Percentiles rank a stretch among this genome's conserved stretches.
Conservation (phyloP, 2,329 filamentous ascomycete species). For the Ustilaginoidea virens region DNA sequence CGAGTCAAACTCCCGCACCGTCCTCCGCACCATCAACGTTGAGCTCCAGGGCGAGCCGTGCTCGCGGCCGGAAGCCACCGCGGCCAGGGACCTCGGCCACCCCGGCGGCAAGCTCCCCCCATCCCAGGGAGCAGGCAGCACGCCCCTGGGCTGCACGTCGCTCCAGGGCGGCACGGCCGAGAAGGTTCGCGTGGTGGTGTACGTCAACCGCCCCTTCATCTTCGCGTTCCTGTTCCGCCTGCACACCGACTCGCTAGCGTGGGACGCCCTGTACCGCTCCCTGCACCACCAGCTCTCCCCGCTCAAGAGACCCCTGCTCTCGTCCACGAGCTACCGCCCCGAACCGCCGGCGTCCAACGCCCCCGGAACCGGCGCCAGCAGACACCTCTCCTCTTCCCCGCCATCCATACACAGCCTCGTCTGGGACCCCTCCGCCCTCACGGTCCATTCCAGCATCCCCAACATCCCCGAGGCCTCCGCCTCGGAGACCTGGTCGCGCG, state of each 20-base stretch:
- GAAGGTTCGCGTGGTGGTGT: conserved; percentile 54
- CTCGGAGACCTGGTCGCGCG: conserved; percentile 34
- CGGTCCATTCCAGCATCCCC: conserved; percentile 3
- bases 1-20: conserved; percentile 36
- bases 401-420: too few species aligned
- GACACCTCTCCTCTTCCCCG: too few species aligned
- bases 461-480: conserved; percentile 3
- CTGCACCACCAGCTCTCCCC: conserved; percentile 46
- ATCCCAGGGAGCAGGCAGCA: conserved; percentile 19
- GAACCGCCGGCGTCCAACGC: neutral
- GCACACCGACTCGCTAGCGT: conserved; percentile 41
- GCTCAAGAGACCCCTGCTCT: conserved; percentile 38
- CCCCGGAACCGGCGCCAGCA: too few species aligned
- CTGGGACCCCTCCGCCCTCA: conserved; percentile 33
- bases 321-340: conserved; percentile 37
- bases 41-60: conserved; percentile 35
- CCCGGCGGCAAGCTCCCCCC: conserved; percentile 16
- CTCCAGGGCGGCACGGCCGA: conserved; percentile 38
- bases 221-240: conserved; percentile 56
- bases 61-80: conserved; percentile 25
- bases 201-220: conserved; percentile 60
- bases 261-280: conserved; percentile 39
- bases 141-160: conserved; percentile 15
- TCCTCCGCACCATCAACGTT: conserved; percentile 51
- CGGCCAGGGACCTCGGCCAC: conserved; percentile 28